Evolutionary conservation across 148 eudicot species (phyloP), one percentile per base, ranked within the genome.

Genomic region (Agrostemma githago): DNA sequence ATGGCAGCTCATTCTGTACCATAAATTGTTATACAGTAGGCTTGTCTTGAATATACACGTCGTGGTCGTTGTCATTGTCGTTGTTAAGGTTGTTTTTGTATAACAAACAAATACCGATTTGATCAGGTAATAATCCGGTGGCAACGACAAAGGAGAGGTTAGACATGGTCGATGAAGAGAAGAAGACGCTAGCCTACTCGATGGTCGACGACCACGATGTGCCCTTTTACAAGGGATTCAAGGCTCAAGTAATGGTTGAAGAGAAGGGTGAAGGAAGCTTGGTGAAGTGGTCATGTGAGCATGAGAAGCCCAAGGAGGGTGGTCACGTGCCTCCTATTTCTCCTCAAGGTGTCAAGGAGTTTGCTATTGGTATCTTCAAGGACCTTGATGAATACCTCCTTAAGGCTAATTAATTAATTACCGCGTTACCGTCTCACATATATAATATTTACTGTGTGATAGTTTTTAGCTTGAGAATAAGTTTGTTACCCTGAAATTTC

Each of bases 251-350:
- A 3, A 76, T 10, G 14, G 97, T 92, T 41, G 78, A 53, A 16
- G 80, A 88, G 7, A 90, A 86, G 66, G 96, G 78, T 9, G 83
- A 84, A 19, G 96, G 96, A 44, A 85, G 96, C 68, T 41, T 75
- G 37, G 86, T 87, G 73, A 90, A 88, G 60, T 94, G 98, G 98
- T 65, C 41, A 5, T 88, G 88, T 68, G 89, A 91, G 68, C 89
- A 75, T 56, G 96, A 86, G 82, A 94, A 92, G 91, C 81, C 86
- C 0, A 86, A 76, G 7, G 3, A 2, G 4, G 96, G 89, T 6
- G 96, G 34, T 26, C 34, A 91, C 8, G 96, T 88, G 44, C 68
- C 85, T 3, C 96, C 97, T 0, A 70, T 83, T 53, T 51, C 43
- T 16, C 98, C 98, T 8, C 66, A 84, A 44, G 6, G 53, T 21